These are phyloP conservation scores for Pelagophyceae sp. DNA, from an alignment of 352 stramenopile species.

Conservation along the genomic window DNA sequence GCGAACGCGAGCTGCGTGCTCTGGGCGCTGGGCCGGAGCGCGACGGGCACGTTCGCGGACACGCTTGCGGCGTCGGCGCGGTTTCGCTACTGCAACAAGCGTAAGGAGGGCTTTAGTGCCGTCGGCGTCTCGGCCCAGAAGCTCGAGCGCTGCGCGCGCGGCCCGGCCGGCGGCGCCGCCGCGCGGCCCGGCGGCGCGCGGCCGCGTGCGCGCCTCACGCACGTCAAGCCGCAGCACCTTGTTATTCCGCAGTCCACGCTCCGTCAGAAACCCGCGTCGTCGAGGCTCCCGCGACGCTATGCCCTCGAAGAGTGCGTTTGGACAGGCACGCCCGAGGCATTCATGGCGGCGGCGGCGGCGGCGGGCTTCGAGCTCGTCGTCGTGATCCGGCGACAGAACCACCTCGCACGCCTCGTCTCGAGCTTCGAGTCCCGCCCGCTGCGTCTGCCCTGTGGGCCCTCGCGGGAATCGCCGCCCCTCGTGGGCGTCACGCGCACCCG, in stretches of 20 bases:
- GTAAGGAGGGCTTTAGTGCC: conserved; percentile 15
- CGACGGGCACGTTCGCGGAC: conserved; percentile 16
- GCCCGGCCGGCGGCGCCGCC: not conserved
- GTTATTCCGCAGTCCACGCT: not conserved
- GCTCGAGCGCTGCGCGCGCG: not conserved
- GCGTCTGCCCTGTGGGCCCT: too few species aligned
- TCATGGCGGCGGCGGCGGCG: not conserved
- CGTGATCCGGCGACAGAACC: conserved; percentile 7
- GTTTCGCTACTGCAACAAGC: not conserved
- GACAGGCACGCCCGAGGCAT: not conserved
- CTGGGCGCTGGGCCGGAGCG: conserved; percentile 9
- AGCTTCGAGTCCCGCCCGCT: not conserved
- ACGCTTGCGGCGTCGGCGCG: not conserved
- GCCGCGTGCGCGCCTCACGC: not conserved
- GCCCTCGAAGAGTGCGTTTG: too few species aligned
- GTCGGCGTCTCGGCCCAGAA: not conserved
- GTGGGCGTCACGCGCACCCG: not conserved
- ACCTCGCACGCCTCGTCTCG: conserved; percentile 19
- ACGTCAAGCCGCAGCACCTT: conserved; percentile 19
- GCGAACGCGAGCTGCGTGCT: not conserved
- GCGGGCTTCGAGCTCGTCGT: conserved; percentile 1
- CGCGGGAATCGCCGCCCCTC: not conserved
- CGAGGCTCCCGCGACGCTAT: not conserved
- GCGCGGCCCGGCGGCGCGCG: too few species aligned
- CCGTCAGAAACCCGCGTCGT: not conserved